These are phyloP conservation scores for Achlya hypogyna DNA, from an alignment of 352 stramenopile species.

Conservation along the genomic window DNA sequence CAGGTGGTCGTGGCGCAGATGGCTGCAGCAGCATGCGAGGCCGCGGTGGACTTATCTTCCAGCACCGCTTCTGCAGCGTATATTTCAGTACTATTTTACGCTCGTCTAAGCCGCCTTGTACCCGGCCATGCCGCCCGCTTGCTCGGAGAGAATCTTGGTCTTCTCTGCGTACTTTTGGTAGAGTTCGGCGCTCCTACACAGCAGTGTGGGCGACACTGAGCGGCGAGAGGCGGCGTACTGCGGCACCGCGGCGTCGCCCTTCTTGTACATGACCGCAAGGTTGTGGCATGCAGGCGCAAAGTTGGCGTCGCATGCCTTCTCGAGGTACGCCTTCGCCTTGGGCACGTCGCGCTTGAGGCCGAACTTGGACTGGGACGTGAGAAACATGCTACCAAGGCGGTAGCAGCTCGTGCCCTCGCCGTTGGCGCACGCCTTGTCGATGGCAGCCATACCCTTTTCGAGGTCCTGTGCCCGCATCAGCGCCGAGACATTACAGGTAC, in stretches of 20 bases:
- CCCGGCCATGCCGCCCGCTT: slow-evolving; percentile 49
- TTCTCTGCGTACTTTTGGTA: slow-evolving; percentile 71
- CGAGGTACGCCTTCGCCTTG: slow-evolving; percentile 56
- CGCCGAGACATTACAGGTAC: not conserved
- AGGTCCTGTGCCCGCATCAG: slow-evolving; percentile 35
- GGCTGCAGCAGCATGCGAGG: not conserved
- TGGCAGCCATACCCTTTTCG: slow-evolving; percentile 48
- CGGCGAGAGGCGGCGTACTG: slow-evolving; percentile 25
- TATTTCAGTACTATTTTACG: slow-evolving; percentile 17
- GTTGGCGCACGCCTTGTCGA: slow-evolving; percentile 62
- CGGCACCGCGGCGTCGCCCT: slow-evolving; percentile 59
- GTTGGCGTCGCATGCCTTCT: slow-evolving; percentile 71
- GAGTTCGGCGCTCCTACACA: slow-evolving; percentile 27
- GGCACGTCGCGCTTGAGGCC: slow-evolving; percentile 36
- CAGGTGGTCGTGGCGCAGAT: not conserved
- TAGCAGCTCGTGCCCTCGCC: slow-evolving; percentile 80
- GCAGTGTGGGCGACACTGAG: not conserved
- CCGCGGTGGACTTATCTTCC: slow-evolving; percentile 9
- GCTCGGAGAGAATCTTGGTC: slow-evolving; percentile 63
- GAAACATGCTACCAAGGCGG: slow-evolving; percentile 65
- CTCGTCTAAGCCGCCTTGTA: slow-evolving; percentile 28
- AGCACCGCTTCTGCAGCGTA: not conserved
- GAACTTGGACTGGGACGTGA: slow-evolving; percentile 34
- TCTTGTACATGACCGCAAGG: slow-evolving; percentile 84
- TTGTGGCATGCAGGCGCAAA: slow-evolving; percentile 84